Percentiles rank a stretch among this genome's conserved stretches.
These are phyloP conservation scores for Rhinocladiella similis DNA, from an alignment of 2,329 filamentous ascomycete species.

Conservation along the genomic window DNA sequence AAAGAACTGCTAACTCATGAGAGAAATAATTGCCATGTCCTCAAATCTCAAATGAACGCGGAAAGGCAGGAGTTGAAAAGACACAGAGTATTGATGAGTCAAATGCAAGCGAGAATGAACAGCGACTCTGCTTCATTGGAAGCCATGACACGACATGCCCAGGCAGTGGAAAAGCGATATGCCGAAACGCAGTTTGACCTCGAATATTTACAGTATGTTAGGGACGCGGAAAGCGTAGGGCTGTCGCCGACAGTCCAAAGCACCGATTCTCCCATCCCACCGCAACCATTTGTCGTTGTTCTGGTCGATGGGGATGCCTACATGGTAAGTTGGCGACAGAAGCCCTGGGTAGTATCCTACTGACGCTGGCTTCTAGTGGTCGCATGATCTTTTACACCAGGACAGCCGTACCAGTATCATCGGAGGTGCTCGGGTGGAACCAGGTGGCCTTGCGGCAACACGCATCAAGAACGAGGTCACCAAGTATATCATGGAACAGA, in stretches of 20 bases:
- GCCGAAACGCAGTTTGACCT: constrained; percentile 22
- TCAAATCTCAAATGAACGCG: neutral
- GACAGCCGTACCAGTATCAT: neutral
- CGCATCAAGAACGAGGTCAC: constrained; percentile 24
- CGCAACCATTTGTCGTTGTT: constrained; percentile 28
- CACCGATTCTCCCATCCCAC: constrained; percentile 12
- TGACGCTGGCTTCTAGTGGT: constrained; percentile 7
- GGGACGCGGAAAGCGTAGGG: neutral
- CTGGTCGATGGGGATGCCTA: constrained; percentile 29
- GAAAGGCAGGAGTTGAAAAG: constrained; percentile 9
- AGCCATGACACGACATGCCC: constrained; percentile 15
- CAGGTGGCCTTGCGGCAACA: constrained; percentile 22
- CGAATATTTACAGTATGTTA: constrained; percentile 22
- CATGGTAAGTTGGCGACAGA: constrained; percentile 5
- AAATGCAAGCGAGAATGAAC: constrained; percentile 17
- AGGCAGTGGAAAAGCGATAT: constrained; percentile 6
- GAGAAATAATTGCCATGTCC: neutral
- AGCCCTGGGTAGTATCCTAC: neutral
- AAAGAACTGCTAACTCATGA: constrained; percentile 3
- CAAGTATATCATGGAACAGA: constrained; percentile 22
- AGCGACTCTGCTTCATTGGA: constrained; percentile 11
- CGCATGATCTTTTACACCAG: constrained; percentile 6
- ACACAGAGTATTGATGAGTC: neutral
- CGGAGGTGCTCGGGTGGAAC: neutral
- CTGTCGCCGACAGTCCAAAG: neutral